Percentiles rank a stretch among this genome's conserved stretches.
phyloP scores from a whole-genome alignment of 2,329 filamentous ascomycete genomes.

The Phialocephala subalpina region DNA sequence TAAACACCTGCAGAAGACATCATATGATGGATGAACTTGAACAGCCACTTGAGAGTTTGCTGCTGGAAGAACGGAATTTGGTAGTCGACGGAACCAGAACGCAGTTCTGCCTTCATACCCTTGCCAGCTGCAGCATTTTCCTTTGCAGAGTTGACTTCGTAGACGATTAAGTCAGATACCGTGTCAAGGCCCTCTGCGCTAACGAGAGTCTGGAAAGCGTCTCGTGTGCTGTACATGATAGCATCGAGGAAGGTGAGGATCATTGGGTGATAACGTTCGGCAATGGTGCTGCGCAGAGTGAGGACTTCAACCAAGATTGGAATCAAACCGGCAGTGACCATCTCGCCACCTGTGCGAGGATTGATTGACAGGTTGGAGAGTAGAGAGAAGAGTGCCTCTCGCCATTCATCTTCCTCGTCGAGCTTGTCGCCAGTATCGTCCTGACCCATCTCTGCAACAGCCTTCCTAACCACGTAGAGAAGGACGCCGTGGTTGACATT shows the following conservation, averaged over 20 bases:
- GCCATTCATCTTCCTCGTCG: constrained; percentile 84
- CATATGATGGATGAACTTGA: constrained; percentile 96
- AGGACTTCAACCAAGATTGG: constrained; percentile 91
- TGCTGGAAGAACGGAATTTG: constrained; percentile 93
- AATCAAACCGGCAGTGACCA: constrained; percentile 89
- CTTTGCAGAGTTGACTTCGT: constrained; percentile 77
- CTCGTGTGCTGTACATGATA: constrained; percentile 84
- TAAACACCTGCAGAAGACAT: constrained; percentile 78
- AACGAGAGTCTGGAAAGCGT: constrained; percentile 85
- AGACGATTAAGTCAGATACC: constrained; percentile 86
- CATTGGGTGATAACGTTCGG: constrained; percentile 83
- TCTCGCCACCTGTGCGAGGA: constrained; percentile 78
- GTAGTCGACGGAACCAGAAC: constrained; percentile 88
- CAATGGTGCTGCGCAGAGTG: constrained; percentile 80
- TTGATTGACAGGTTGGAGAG: constrained; percentile 81
- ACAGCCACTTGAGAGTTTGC: constrained; percentile 89
- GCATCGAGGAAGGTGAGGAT: constrained; percentile 89
- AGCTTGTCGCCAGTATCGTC: constrained; percentile 67
- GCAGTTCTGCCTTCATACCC: constrained; percentile 76
- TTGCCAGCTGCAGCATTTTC: constrained; percentile 71
- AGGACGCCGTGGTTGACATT: constrained; percentile 97
- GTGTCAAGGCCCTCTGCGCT: constrained; percentile 84
- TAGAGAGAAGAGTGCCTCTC: constrained; percentile 87
- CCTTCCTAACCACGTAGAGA: constrained; percentile 90
- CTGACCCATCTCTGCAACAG: constrained; percentile 80